These are phyloP conservation scores for Colletotrichum liaoningense DNA, from an alignment of 2,329 filamentous ascomycete species.

Conservation along the genomic window DNA sequence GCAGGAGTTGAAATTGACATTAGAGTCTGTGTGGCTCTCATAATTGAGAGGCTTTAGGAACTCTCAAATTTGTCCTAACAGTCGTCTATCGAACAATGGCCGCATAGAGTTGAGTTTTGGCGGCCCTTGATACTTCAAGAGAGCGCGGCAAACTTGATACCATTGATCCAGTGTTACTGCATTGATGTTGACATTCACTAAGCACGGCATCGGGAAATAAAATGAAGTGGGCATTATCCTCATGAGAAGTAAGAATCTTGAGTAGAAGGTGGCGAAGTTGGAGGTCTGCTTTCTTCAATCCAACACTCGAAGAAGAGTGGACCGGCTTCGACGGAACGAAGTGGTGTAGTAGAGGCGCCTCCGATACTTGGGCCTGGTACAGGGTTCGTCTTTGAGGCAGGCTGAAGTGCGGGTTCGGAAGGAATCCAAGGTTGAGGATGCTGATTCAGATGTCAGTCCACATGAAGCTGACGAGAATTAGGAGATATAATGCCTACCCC, in stretches of 20 bases:
- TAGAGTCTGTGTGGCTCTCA: too few species aligned
- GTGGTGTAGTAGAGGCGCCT: slow-evolving; percentile 57
- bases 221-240: background rate
- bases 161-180: background rate
- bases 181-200: background rate
- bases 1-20: too few species aligned
- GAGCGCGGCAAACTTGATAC: background rate
- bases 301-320: slow-evolving; percentile 75
- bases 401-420: slow-evolving; percentile 60
- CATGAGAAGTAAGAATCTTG: slow-evolving; percentile 29
- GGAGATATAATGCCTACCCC: slow-evolving; percentile 56
- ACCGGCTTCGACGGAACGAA: slow-evolving; percentile 67
- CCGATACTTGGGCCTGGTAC: slow-evolving; percentile 45
- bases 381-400: slow-evolving; percentile 45
- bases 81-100: too few species aligned
- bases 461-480: background rate
- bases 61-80: too few species aligned
- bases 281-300: slow-evolving; percentile 67
- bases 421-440: slow-evolving; percentile 73
- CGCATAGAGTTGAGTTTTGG: background rate
- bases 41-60: too few species aligned
- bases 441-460: slow-evolving; percentile 43
- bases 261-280: slow-evolving; percentile 4
- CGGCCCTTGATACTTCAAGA: background rate
- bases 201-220: too few species aligned